A percentile compares a stretch with the other conserved stretches of the same genome.
Evolutionary conservation across 2,329 filamentous ascomycete genomes (phyloP).

Genomic region (Chaetothyriales sp.): DNA sequence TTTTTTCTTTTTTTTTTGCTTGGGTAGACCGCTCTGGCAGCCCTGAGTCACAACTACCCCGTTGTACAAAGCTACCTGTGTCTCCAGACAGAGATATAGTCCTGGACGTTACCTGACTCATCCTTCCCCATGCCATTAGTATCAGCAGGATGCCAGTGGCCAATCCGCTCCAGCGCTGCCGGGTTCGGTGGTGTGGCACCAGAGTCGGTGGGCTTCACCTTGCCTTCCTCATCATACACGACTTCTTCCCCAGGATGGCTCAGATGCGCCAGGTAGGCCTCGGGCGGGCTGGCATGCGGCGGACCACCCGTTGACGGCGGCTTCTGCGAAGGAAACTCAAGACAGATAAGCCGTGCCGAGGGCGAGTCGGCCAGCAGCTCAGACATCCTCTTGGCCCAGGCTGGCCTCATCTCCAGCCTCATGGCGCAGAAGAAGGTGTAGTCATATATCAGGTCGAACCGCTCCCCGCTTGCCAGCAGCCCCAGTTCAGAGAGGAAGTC

Average conservation of each 20-base stretch:
- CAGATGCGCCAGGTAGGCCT: slow-evolving; percentile 58
- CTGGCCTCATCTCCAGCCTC: slow-evolving; percentile 37
- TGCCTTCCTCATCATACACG: slow-evolving; percentile 41
- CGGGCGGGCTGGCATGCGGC: slow-evolving; percentile 54
- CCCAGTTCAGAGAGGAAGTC: slow-evolving; percentile 26
- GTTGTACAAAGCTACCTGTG: slow-evolving; percentile 22
- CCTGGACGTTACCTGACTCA: slow-evolving; percentile 25
- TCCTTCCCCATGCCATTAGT: slow-evolving; percentile 41
- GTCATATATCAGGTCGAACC: slow-evolving; percentile 43
- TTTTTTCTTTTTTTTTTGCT: neutral
- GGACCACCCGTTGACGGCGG: slow-evolving; percentile 50
- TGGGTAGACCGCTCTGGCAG: neutral
- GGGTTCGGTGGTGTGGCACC: slow-evolving; percentile 29
- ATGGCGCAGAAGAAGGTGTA: slow-evolving; percentile 51
- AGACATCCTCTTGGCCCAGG: slow-evolving; percentile 42
- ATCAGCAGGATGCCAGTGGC: slow-evolving; percentile 40
- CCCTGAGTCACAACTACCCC: neutral
- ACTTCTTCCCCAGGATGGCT: slow-evolving; percentile 53
- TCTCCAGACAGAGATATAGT: slow-evolving; percentile 31
- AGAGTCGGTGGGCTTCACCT: slow-evolving; percentile 34
- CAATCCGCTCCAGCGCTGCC: slow-evolving; percentile 31
- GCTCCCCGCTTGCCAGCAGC: slow-evolving; percentile 21
- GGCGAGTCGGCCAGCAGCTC: slow-evolving; percentile 36
- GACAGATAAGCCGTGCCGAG: slow-evolving; percentile 41
- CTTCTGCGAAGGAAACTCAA: slow-evolving; percentile 69